These are phyloP conservation scores for Aspergillaceae sp. DNA, from an alignment of 2,329 filamentous ascomycete species.

Conservation along the genomic window DNA sequence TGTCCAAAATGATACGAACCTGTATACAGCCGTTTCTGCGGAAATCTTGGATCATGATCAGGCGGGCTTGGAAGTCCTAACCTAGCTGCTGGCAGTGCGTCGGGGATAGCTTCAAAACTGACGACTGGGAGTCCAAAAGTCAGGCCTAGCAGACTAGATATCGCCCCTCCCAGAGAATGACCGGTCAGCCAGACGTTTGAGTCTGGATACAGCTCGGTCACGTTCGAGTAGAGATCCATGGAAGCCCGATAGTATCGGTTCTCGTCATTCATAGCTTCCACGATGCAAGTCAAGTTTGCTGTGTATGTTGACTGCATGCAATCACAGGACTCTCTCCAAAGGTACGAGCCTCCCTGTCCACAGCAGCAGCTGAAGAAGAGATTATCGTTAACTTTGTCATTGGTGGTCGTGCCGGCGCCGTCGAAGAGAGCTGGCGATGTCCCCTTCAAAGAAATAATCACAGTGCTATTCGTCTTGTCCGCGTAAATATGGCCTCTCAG, in stretches of 20 bases:
- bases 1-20: constrained; percentile 88
- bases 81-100: constrained; percentile 75
- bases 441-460: constrained; percentile 89
- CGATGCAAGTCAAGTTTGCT: constrained; percentile 87
- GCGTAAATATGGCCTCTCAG: constrained; percentile 87
- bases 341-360: constrained; percentile 80
- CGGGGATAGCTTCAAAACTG: constrained; percentile 87
- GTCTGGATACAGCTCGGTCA: constrained; percentile 77
- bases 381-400: constrained; percentile 97
- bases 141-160: constrained; percentile 77
- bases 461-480: constrained; percentile 73
- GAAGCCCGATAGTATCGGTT: constrained; percentile 87
- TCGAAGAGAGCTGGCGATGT: constrained; percentile 87
- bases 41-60: constrained; percentile 59
- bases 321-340: constrained; percentile 88
- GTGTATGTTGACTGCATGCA: constrained; percentile 80
- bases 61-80: constrained; percentile 81
- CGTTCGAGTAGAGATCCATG: constrained; percentile 83
- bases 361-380: constrained; percentile 98
- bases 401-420: constrained; percentile 91
- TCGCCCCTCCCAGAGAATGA: constrained; percentile 84
- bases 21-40: constrained; percentile 63
- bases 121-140: constrained; percentile 88
- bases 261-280: constrained; percentile 65
- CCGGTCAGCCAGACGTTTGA: constrained; percentile 83